Base-by-base conservation (phyloP, 2,329 filamentous ascomycete genomes). In the Sclerotinia glacialis region DNA sequence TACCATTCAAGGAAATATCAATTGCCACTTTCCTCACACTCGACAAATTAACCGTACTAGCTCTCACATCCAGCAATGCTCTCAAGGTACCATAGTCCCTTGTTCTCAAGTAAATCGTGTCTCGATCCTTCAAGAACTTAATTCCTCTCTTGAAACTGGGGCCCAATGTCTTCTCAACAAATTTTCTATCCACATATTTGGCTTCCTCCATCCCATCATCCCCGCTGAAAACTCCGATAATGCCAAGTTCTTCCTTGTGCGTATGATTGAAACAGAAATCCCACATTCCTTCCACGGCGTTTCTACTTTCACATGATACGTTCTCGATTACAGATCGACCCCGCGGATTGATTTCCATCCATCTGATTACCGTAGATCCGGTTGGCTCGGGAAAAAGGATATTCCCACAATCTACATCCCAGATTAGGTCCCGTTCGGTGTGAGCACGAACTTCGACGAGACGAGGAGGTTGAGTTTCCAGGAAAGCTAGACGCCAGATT, bases 401-500 rank as follows among this genome's bases (percentile, higher is more conserved):
- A 5, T 52, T 46, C 7, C 46, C 58, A 18, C 62, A 65, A 21
- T 66, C 56, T 8, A 60, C 16, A 6, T 62, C 37, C 55, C 55
- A 66, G 9, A 53, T 26, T 3, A 66, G 37, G 5, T 28, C 46
- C 8, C 47, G 28, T 44, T 54, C 47, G 0, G 34, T 34, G 5
- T 54, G n/a, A 14, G 64, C 64, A 12, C 44, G 21, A 34, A 62
- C 26, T 54, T 66, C 56, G n/a, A 66, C 54, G 5, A 66, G 21
- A 12, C 64, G 64, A 42, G 64, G 64, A 3, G 47, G 14, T 28
- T 62, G 46, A 14, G 64, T 52, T 2, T 52, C 56, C 21, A 52
- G 37, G 40, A 66, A 66, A n/a, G 64, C 64, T 1, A 26, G 34
- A 42, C 26, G 5, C 64, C 64, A 66, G 14, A 62, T 66, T n/a